Evolutionary conservation across 108 stramenopile genomes (phyloP), one percentile per base, ranked within the genome.

Genomic region (Mayamaea pseudoterrestris): DNA sequence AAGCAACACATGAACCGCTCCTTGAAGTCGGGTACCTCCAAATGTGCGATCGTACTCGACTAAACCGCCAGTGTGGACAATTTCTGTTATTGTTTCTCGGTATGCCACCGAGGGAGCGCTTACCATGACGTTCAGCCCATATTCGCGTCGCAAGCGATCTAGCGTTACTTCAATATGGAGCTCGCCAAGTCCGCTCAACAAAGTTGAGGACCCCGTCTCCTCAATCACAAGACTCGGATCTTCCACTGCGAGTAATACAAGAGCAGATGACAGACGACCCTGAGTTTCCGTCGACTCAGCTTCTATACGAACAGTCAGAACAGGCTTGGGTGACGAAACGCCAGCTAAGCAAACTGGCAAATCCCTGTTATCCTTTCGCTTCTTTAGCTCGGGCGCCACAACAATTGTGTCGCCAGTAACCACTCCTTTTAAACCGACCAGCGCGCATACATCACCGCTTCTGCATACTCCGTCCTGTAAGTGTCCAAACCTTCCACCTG

Each of bases 401-500:
- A 86, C 41, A 28, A 93, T 60, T 0, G 90, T 93, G 52, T 93
- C 90, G 0, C 90, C 90, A 16, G 90, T 93, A 1, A 77, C 76
- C 0, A 88, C 85, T 6, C 57, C 53, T 44, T 88, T 87, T 16
- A 93, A 57, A 5, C 85, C 85, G 11, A 93, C 81, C 14, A 93
- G 47, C 1, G 90, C 90, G 52, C 90, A 93, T 2, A 93, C 90
- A 35, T 83, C 83, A 5, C 90, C 90, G 31, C 78, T 78, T 35
- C 41, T 44, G 41, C 73, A 71, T 27, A 55, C 45, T 21, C 85
- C 90, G 12, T 73, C 79, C 25, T 77, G 71, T 8, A 85, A 26
- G 35, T 80, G 79, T 46, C 71, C 71, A 35, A 93, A 81, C 8
- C 65, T 48, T 12, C 90, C 90, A 20, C 85, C 85, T 11, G 80